These are phyloP conservation scores for Psidium friedrichsthalianum DNA, from an alignment of 345 rosid genomes.

Conservation along the genomic window DNA sequence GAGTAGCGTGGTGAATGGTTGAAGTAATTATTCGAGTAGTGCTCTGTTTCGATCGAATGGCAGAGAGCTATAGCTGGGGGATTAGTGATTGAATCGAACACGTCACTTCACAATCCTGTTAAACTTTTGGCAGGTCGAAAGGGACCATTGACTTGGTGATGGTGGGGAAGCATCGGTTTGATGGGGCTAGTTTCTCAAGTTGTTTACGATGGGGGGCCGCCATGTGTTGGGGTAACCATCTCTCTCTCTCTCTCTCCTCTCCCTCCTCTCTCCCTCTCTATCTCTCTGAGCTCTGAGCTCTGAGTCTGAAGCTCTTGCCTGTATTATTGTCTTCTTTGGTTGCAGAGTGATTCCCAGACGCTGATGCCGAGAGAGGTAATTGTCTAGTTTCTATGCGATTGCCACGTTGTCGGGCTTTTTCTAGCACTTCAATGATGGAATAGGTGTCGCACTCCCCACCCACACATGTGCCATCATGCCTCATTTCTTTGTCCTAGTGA, in stretches of 20 bases:
- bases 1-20: not conserved
- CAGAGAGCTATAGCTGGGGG: not conserved
- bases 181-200: slow-evolving; percentile 65
- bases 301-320: not conserved
- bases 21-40: not conserved
- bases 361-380: not conserved
- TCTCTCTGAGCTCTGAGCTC: not conserved
- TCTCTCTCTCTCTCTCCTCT: not conserved
- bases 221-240: slow-evolving; percentile 54
- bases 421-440: not conserved
- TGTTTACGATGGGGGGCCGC: slow-evolving; percentile 66
- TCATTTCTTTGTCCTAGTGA: not conserved
- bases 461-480: not conserved
- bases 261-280: not conserved
- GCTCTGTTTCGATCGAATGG: not conserved
- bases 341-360: not conserved
- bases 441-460: not conserved
- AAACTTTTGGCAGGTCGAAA: slow-evolving; percentile 37
- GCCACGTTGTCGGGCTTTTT: not conserved
- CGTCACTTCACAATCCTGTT: slow-evolving; percentile 1
- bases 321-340: not conserved
- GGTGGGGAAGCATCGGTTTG: slow-evolving; percentile 77
- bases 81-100: not conserved
- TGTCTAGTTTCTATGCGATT: not conserved
- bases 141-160: slow-evolving; percentile 61